Conservation (phyloP, 805 yeast genomes). For the Saturnispora besseyi region DNA sequence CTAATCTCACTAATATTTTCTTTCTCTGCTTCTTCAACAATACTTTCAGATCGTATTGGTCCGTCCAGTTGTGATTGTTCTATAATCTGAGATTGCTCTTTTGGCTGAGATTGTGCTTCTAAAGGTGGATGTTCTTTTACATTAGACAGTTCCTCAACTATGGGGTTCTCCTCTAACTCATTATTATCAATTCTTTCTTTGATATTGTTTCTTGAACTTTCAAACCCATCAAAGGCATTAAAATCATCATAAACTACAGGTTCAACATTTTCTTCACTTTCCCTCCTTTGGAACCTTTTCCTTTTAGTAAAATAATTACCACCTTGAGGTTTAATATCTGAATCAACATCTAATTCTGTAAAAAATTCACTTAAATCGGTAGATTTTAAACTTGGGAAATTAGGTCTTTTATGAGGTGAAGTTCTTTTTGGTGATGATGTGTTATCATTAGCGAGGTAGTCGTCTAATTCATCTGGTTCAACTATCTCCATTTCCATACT, state of each 20-base stretch:
- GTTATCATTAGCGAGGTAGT: slow-evolving; percentile 3
- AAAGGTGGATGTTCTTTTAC: too few relatives aligned
- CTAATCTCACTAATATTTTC: neutral
- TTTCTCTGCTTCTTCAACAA: too few relatives aligned
- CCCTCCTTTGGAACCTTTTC: slow-evolving; percentile 1
- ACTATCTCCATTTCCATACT: slow-evolving; percentile 15
- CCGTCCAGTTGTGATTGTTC: too few relatives aligned
- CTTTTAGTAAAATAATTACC: slow-evolving; percentile 7
- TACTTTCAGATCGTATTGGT: too few relatives aligned
- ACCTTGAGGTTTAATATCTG: slow-evolving; percentile 10
- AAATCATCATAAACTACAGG: slow-evolving; percentile 2
- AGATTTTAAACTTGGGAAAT: slow-evolving; percentile 11
- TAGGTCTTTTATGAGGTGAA: neutral
- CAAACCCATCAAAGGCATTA: slow-evolving; percentile 7
- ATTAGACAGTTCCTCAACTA: too few relatives aligned
- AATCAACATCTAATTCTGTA: slow-evolving; percentile 18
- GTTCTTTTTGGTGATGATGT: slow-evolving; percentile 4
- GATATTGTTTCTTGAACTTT: neutral
- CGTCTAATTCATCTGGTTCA: slow-evolving; percentile 22
- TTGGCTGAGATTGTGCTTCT: too few relatives aligned
- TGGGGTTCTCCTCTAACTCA: too few relatives aligned
- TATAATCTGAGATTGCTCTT: too few relatives aligned
- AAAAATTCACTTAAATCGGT: slow-evolving; percentile 13
- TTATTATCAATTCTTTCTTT: neutral
- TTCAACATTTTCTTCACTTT: neutral